Percentiles rank a stretch among this genome's conserved stretches.
Conservation (phyloP, 1,139 yeast species). For the Nakaseomyces uthaithaninus region DNA sequence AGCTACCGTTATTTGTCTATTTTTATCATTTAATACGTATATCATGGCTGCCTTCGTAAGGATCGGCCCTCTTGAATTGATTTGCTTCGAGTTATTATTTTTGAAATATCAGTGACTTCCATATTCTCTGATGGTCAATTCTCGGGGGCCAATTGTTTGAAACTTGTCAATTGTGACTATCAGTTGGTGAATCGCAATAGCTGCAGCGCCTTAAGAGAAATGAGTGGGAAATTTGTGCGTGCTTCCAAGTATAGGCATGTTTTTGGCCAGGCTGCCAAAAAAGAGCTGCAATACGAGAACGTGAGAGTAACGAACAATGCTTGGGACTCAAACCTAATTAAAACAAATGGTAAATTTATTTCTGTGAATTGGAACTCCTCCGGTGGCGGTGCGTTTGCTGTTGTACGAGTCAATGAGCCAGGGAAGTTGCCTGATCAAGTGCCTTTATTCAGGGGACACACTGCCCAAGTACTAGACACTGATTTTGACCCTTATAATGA, state of each 20-base stretch:
- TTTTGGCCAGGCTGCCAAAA: slow-evolving; percentile 84
- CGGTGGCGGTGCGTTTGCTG: slow-evolving; percentile 97
- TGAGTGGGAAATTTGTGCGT: slow-evolving; percentile 86
- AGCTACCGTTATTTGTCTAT: too few relatives aligned
- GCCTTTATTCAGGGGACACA: slow-evolving; percentile 90
- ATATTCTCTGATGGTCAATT: too few relatives aligned
- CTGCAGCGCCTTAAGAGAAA: too few relatives aligned
- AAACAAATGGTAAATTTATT: slow-evolving; percentile 75
- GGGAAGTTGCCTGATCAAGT: slow-evolving; percentile 95
- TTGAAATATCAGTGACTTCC: too few relatives aligned
- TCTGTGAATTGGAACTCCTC: slow-evolving; percentile 90
- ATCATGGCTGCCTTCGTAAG: too few relatives aligned
- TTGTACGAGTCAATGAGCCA: slow-evolving; percentile 72
- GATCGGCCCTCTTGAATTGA: too few relatives aligned
- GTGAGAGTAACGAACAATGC: slow-evolving; percentile 81
- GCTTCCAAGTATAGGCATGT: slow-evolving; percentile 96
- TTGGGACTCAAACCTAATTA: slow-evolving; percentile 87
- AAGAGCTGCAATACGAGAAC: slow-evolving; percentile 83
- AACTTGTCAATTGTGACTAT: too few relatives aligned
- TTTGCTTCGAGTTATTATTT: too few relatives aligned
- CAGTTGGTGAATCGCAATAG: too few relatives aligned
- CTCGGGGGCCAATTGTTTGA: too few relatives aligned
- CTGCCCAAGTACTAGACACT: slow-evolving; percentile 90
- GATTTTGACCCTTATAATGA: slow-evolving; percentile 84
- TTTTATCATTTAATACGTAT: too few relatives aligned